phyloP scores from a whole-genome alignment of 202 grass and related monocot genomes.

The Alloteropsis angusta region DNA sequence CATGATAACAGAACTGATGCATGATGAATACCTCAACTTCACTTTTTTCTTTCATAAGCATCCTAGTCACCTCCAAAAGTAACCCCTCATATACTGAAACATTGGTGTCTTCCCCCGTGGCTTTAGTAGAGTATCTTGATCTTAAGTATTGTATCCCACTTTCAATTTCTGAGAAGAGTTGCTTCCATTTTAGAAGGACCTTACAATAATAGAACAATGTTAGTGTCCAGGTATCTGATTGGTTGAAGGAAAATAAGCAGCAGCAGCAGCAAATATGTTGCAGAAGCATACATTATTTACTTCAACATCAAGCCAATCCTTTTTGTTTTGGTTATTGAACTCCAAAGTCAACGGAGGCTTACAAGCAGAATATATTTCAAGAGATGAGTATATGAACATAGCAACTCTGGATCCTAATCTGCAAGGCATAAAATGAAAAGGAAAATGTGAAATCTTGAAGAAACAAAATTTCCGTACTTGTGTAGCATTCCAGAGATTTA shows the following conservation, averaged over 20 bases:
- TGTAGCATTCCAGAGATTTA: slow-evolving; percentile 30
- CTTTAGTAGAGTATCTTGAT: slow-evolving; percentile 31
- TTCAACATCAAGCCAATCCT: slow-evolving; percentile 67
- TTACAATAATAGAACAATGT: slow-evolving; percentile 46
- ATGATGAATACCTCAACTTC: slow-evolving; percentile 56
- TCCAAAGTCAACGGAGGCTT: slow-evolving; percentile 72
- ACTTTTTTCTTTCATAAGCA: slow-evolving; percentile 53
- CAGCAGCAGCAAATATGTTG: slow-evolving; percentile 6
- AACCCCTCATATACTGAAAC: slow-evolving; percentile 32
- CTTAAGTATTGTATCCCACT: slow-evolving; percentile 46
- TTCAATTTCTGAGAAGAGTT: slow-evolving; percentile 58
- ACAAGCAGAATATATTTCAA: slow-evolving; percentile 76
- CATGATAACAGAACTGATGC: neutral
- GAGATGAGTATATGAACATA: slow-evolving; percentile 77
- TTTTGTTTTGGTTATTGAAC: slow-evolving; percentile 50
- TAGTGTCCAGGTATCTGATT: slow-evolving; percentile 18
- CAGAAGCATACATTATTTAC: slow-evolving; percentile 46
- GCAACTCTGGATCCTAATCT: slow-evolving; percentile 78
- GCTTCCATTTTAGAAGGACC: slow-evolving; percentile 46
- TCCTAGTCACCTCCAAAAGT: slow-evolving; percentile 42
- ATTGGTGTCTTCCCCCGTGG: neutral
- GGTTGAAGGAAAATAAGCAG: slow-evolving; percentile 22
- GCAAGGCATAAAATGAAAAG: neutral
- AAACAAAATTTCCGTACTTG: slow-evolving; percentile 3
- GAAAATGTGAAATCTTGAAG: slow-evolving; percentile 13